phyloP scores from a whole-genome alignment of 495 filamentous ascomycete genomes.

The Penicillium canariense region DNA sequence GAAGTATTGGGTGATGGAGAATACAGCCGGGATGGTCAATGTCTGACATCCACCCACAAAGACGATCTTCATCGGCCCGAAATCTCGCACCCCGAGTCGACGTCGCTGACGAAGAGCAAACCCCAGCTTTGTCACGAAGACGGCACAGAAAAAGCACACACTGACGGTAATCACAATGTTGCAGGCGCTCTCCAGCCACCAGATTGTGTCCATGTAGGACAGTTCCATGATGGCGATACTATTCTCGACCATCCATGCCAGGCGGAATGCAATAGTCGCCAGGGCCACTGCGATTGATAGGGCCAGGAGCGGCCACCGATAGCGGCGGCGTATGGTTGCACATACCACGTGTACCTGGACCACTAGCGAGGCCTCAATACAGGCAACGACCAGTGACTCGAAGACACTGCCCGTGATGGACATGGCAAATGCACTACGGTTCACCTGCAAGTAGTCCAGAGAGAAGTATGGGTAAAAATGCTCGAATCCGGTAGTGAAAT shows the following conservation, averaged over 20 bases:
- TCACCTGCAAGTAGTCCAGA: conserved; percentile 54
- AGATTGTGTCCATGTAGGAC: conserved; percentile 5
- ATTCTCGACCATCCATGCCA: conserved; percentile 58
- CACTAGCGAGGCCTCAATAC: conserved; percentile 64
- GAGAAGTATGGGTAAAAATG: conserved; percentile 58
- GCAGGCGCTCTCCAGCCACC: conserved; percentile 51
- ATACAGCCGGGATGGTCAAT: conserved; percentile 77
- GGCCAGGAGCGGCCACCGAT: conserved; percentile 42
- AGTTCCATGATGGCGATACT: conserved; percentile 46
- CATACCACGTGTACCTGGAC: conserved; percentile 70
- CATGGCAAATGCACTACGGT: conserved; percentile 43
- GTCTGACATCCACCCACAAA: conserved; percentile 76
- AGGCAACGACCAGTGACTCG: conserved; percentile 55
- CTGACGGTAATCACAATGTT: conserved; percentile 59
- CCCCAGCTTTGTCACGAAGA: conserved; percentile 72
- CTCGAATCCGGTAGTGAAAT: conserved; percentile 56
- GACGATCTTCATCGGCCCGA: conserved; percentile 67
- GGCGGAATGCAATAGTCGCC: conserved; percentile 57
- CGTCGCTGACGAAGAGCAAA: conserved; percentile 57
- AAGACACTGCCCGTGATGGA: conserved; percentile 55
- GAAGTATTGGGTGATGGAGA: conserved; percentile 63
- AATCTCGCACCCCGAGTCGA: conserved; percentile 55
- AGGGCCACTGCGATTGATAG: conserved; percentile 54
- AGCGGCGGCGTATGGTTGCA: conserved; percentile 42
- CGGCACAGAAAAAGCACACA: conserved; percentile 70